These are phyloP conservation scores for Globisporangium rhizosaccharum DNA, from an alignment of 352 stramenopile genomes.

Conservation along the genomic window DNA sequence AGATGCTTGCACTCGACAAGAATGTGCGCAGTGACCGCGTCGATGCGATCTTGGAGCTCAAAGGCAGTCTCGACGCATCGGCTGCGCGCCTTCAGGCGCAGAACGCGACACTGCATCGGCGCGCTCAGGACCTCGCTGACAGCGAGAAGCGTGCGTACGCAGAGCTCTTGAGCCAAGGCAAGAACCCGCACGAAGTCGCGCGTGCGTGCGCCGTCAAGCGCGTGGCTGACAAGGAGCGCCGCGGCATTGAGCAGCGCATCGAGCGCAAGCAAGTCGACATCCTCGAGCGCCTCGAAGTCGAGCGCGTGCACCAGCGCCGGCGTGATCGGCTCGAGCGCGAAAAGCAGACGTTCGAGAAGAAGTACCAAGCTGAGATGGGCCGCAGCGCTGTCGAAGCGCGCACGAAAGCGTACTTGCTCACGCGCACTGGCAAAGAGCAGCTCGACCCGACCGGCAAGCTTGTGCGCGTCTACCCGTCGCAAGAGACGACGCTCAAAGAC, in stretches of 20 bases:
- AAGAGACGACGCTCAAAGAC: constrained; percentile 71
- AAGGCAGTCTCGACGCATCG: constrained; percentile 47
- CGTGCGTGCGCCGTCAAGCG: constrained; percentile 39
- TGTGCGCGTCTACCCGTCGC: constrained; percentile 60
- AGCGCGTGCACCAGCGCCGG: constrained; percentile 31
- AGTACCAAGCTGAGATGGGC: constrained; percentile 75
- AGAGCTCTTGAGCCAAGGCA: constrained; percentile 51
- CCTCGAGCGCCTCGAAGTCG: constrained; percentile 42
- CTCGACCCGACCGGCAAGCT: constrained; percentile 57
- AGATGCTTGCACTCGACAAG: constrained; percentile 30
- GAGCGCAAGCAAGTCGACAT: constrained; percentile 48
- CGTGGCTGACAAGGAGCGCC: constrained; percentile 27
- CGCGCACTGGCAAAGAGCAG: constrained; percentile 47
- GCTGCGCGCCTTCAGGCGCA: constrained; percentile 34
- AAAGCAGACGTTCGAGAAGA: constrained; percentile 45
- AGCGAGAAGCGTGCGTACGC: constrained; percentile 40
- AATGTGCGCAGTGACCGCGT: constrained; percentile 31
- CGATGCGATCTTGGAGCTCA: constrained; percentile 55
- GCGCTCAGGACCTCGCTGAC: constrained; percentile 18
- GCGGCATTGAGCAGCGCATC: constrained; percentile 40
- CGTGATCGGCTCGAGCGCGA: constrained; percentile 34
- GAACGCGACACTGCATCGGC: constrained; percentile 29
- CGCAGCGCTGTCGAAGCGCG: constrained; percentile 40
- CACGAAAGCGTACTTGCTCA: constrained; percentile 48
- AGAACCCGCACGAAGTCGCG: constrained; percentile 75